A percentile compares a stretch with the other conserved stretches of the same genome.
phyloP scores from a whole-genome alignment of 1,139 yeast genomes.

The Pichia cactophila region DNA sequence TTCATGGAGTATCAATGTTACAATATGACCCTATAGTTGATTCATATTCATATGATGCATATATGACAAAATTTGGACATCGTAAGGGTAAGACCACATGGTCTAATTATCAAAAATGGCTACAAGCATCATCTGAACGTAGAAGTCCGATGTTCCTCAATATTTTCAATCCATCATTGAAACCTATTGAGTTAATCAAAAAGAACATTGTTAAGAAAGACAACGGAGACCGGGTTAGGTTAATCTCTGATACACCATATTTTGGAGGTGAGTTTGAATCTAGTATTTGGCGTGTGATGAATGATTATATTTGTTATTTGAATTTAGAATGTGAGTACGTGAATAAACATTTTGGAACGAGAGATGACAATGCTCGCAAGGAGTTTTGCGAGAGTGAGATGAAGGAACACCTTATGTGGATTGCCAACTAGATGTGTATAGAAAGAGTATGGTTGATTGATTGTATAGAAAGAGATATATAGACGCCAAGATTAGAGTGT shows the following conservation, averaged over 20 bases:
- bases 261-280: slow-evolving; percentile 18
- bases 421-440: slow-evolving; percentile 8
- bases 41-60: slow-evolving; percentile 32
- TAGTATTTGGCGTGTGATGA: slow-evolving; percentile 25
- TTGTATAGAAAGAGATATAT: not conserved
- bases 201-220: slow-evolving; percentile 21
- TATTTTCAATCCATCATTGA: slow-evolving; percentile 23
- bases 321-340: slow-evolving; percentile 22
- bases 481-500: no score
- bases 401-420: slow-evolving; percentile 25
- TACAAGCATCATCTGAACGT: slow-evolving; percentile 20
- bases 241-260: slow-evolving; percentile 20
- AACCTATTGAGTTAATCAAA: slow-evolving; percentile 24
- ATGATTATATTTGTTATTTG: slow-evolving; percentile 24
- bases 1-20: slow-evolving; percentile 42
- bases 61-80: slow-evolving; percentile 16
- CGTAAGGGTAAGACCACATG: slow-evolving; percentile 15
- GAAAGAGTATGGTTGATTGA: not conserved
- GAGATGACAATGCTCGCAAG: slow-evolving; percentile 10
- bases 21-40: slow-evolving; percentile 47
- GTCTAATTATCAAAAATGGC: slow-evolving; percentile 16
- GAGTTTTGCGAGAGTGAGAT: slow-evolving; percentile 20
- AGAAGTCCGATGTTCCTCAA: slow-evolving; percentile 23
- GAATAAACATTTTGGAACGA: slow-evolving; percentile 19
- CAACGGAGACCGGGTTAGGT: slow-evolving; percentile 25